Evolutionary conservation across 495 filamentous ascomycete species (phyloP).

Genomic region (Aeminium ludgeri): DNA sequence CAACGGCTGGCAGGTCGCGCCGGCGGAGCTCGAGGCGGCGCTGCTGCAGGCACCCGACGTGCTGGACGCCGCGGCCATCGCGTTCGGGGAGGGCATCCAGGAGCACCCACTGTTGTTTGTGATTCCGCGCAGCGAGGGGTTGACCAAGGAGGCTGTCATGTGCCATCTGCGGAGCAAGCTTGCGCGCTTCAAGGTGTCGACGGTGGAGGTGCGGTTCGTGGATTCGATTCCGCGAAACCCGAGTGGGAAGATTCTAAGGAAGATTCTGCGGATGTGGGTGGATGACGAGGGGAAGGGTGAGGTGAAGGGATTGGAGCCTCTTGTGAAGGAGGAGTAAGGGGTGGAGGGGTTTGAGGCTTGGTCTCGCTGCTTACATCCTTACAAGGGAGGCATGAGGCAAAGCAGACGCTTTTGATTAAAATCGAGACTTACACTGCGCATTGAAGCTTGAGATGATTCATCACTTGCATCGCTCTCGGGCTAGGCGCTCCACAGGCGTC

Average conservation of each 20-base stretch:
- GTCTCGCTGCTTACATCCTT: too few species aligned
- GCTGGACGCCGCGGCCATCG: conserved; percentile 16
- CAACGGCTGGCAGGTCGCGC: conserved; percentile 16
- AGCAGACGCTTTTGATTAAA: background rate
- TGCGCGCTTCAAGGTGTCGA: conserved; percentile 10
- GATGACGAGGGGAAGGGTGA: background rate
- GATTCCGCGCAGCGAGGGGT: conserved; percentile 7
- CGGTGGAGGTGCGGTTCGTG: conserved; percentile 12
- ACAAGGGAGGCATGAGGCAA: too few species aligned
- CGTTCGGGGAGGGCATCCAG: conserved; percentile 11
- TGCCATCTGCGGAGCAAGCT: conserved; percentile 7
- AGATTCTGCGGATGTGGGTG: conserved; percentile 4
- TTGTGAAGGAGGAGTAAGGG: too few species aligned
- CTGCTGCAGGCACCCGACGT: conserved; percentile 9
- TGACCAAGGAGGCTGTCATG: conserved; percentile 9
- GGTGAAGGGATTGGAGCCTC: background rate
- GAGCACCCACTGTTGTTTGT: conserved; percentile 21
- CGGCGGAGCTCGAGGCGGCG: conserved; percentile 15
- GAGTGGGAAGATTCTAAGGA: conserved; percentile 16
- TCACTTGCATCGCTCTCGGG: background rate
- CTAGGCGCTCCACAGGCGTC: too few species aligned
- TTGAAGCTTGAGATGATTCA: background rate
- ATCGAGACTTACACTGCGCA: background rate
- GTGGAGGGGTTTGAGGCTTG: too few species aligned
- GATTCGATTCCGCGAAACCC: conserved; percentile 11